phyloP scores from a whole-genome alignment of 495 filamentous ascomycete species.

The Penicillium simplicissimum region DNA sequence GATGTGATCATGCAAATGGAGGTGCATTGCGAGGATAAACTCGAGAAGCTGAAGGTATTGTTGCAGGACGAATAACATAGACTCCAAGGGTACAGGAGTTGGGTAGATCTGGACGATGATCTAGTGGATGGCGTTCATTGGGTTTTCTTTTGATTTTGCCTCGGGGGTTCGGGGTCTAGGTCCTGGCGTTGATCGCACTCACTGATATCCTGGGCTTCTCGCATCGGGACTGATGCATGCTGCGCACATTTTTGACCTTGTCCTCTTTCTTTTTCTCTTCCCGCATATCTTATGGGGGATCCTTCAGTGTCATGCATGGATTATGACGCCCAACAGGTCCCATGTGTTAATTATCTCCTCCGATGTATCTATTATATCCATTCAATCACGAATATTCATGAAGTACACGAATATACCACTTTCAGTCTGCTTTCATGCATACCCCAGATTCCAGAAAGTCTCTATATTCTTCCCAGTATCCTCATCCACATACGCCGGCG shows the following conservation, averaged over 20 bases:
- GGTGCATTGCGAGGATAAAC: conserved; percentile 50
- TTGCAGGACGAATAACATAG: conserved; percentile 42
- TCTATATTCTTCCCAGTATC: conserved; percentile 53
- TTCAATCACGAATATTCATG: background rate
- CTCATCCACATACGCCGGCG: conserved; percentile 52
- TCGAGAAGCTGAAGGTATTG: conserved; percentile 46
- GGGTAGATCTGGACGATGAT: background rate
- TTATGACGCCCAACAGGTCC: background rate
- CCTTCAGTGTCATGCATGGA: background rate
- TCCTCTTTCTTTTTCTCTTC: background rate
- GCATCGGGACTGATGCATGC: background rate
- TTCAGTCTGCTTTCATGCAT: conserved; percentile 31
- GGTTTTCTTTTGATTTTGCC: background rate
- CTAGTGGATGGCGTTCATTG: background rate
- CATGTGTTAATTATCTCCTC: background rate
- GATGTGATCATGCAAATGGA: conserved; percentile 52
- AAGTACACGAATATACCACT: background rate
- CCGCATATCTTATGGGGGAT: background rate
- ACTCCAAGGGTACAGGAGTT: background rate
- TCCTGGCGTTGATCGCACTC: conserved; percentile 2
- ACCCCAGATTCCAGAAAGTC: conserved; percentile 46
- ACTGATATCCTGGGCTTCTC: conserved; percentile 7
- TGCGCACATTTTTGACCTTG: background rate
- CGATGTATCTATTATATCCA: background rate
- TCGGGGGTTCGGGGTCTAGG: background rate